Evolutionary conservation across 768 basidiomycete species (phyloP), one percentile per base, ranked within the genome.

Genomic region (Boletellus sp.): DNA sequence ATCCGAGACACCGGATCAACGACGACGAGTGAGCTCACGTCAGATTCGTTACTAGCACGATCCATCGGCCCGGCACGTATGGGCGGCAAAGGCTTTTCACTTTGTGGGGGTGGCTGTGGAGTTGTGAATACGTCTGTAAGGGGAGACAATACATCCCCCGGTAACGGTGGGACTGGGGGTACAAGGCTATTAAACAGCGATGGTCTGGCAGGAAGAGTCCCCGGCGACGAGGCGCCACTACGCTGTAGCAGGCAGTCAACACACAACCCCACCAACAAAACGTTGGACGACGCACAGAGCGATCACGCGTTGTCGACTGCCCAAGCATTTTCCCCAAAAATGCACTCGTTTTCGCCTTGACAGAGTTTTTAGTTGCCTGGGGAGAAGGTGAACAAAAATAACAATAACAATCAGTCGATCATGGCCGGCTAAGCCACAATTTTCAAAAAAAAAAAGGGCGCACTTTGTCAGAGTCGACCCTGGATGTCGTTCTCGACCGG

Each of bases 291-390:
- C 77, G 64, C 68, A 89, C 87, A 47, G 82, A 83, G 68, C 85
- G 80, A 64, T 89, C 86, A 42, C 86, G 76, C 26, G 80, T 75
- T 28, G 77, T 77, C 42, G 71, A 74, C 57, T 84, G 78, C 4
- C 87, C 87, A 34, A 85, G 69, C 83, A 92, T 85, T 68, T 84
- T 90, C 3, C 87, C 87, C 55, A 86, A 73, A 63, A 92, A 83
- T 40, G 86, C 86, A 59, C 79, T 86, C n/a, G 87, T 88, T 65
- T 88, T 91, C 33, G 81, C 78, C 54, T 87, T 72, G 50, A 91
- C 83, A 6, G 87, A 82, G 11, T 80, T 77, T 64, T 79, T 89
- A 11, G 72, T 60, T 24, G 70, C 15, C 66, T 67, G 9, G 12
- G 2, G 20, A 22, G 5, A 5, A 24, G n/a, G n/a, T n/a, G n/a